Percentiles rank a stretch among this genome's conserved stretches.
Evolutionary conservation across 2,329 filamentous ascomycete genomes (phyloP).

Genomic region (Fusarium concolor): DNA sequence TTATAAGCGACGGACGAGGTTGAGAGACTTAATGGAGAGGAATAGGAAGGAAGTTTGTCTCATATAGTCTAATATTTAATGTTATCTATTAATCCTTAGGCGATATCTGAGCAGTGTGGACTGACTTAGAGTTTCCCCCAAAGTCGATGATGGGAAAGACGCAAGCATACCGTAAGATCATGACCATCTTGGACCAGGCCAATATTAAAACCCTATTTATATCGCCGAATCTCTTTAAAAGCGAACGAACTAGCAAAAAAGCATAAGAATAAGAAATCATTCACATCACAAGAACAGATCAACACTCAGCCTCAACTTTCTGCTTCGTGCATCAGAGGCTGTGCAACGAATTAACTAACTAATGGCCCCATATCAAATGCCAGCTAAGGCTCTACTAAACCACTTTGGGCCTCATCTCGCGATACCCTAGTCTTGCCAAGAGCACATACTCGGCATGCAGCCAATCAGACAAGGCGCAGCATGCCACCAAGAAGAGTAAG

Average conservation of each 20-base stretch:
- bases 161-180: no score
- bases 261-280: no score
- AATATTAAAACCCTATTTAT: no score
- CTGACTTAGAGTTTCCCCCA: no score
- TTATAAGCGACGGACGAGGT: neutral
- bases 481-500: slow-evolving; percentile 9
- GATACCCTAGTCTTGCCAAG: slow-evolving; percentile 1
- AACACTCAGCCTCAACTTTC: neutral
- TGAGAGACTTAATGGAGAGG: neutral
- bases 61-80: neutral
- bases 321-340: slow-evolving; percentile 2
- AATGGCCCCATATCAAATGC: neutral
- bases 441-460: neutral
- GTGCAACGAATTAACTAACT: neutral
- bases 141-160: no score
- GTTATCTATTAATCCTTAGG: neutral
- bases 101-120: no score
- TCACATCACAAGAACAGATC: no score
- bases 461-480: slow-evolving; percentile 14
- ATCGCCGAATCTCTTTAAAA: no score
- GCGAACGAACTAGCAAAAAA: no score
- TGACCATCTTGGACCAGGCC: no score
- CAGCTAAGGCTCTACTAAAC: slow-evolving; percentile 13
- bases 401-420: slow-evolving; percentile 11
- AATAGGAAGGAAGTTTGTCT: neutral